Evolutionary conservation across 2,329 filamentous ascomycete genomes (phyloP), one percentile per base, ranked within the genome.

Genomic region (Fusarium tupiense): DNA sequence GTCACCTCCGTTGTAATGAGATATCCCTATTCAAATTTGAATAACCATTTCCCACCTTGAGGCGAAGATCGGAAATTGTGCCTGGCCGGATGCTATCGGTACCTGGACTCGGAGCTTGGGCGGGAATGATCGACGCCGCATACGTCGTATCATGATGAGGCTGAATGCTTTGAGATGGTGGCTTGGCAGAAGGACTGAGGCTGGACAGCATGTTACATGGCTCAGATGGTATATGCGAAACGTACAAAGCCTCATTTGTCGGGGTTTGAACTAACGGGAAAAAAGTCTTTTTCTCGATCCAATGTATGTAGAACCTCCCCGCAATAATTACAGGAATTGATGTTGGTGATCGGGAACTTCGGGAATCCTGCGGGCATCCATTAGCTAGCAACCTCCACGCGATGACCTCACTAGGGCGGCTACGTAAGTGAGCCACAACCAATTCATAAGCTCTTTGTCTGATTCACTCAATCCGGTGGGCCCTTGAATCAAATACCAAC

Each of bases 361-460:
- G 72, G 72, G 62, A 61, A 43, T 59, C 54, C 17, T 65, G 60
- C 56, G 46, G 52, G 47, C 46, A 61, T 29, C 41, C 41, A 59
- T 59, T 47, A 35, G 31, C 56, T 61, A 49, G 56, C 59, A 59
- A 50, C 53, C 33, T 60, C 57, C 35, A 67, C 46, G 65, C 72
- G 72, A 75, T 75, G 72, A 75, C 72, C 72, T 75, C 72, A 75
- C 69, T 69, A 61, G 72, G 72, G 65, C 46, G 61, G 59, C 65
- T 72, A 74, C 72, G 65, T 67, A 75, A 70, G 62, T 46, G 70
- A 73, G 71, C 66, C 70, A 73, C 71, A 73, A 57, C 59, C 60
- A 64, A 61, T 56, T 61, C 72, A 50, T 62, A 65, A 64, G 46
- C 53, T 61, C 37, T 49, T 50, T 43, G 46, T 57, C 44, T 66